Evolutionary conservation across 768 basidiomycete genomes (phyloP), one percentile per base, ranked within the genome.

Genomic region (Suillus fuscotomentosus): DNA sequence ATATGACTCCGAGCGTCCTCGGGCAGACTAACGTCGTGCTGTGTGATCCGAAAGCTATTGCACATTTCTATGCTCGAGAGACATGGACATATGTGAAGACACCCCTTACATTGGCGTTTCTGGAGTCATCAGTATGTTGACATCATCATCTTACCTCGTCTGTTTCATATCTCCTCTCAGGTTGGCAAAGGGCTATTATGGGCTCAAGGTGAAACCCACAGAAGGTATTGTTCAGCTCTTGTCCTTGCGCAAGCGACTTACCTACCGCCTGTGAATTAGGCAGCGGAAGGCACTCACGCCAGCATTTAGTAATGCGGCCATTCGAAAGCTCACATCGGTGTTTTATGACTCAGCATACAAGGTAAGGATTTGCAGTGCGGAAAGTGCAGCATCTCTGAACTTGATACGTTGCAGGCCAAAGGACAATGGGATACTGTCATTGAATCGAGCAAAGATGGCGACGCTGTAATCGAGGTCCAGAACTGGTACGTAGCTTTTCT

Each of bases 1-100:
- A 70, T 22, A 51, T 38, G 5, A 47, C 66, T 10, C 71, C 73
- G 9, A 64, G 64, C 14, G 54, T 65, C 1, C 13, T 73, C 13
- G 67, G 72, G 2, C 36, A 20, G 3, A 53, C 50, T 14, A 57
- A 22, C 41, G 57, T 73, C 34, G 17, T 73, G 6, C 42, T 73
- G 20, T 75, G 77, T 51, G 85, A 85, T 65, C 81, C 81, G 3
- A 85, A 81, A 71, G 83, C 85, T 1, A 74, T 82, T 39, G 73
- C 78, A 1, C 82, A 86, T 67, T 82, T 84, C 62, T 83, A 80
- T 65, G 71, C 82, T 15, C 50, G 50, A 9, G 50, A 51, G 3
- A 17, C 50, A 17, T 51, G 50, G 50, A 77, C 75, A 0, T 88
- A 88, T 66, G 70, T 79, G 0, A 81, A 81, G 42, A 79, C 78